Evolutionary conservation across 1,284 basidiomycete genomes (phyloP), one percentile per base, ranked within the genome.

Genomic region (Ceratobasidium sp.): DNA sequence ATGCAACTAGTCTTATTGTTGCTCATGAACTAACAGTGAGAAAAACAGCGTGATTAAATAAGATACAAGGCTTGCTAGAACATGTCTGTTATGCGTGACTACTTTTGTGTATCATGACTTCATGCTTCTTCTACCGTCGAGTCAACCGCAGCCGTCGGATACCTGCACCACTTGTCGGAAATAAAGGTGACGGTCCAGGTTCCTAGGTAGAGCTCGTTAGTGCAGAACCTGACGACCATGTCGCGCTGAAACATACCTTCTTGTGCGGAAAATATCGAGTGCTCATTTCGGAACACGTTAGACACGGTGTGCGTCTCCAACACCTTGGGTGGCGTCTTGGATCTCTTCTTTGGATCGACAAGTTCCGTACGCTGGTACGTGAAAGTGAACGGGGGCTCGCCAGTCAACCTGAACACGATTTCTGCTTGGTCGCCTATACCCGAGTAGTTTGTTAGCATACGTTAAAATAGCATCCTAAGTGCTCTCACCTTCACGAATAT

Each of bases 371-470:
- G 85, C 77, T 94, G 93, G 77, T 94, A 95, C 0, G 93, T 94
- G 79, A 99, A 98, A 0, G 94, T 91, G 80, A 97, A 99, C 0
- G 96, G 96, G 40, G 96, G 91, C 74, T 92, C 91, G 67, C 96
- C 96, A 52, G 88, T 83, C 71, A 99, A 86, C 10, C 86, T 87
- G 79, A 99, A 97, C 52, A 92, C 82, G 72, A 97, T 96, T 77
- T 96, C 93, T 8, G 95, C 94, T 81, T 96, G 91, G 77, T 94
- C 92, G 71, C 92, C 91, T 90, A 74, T 29, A 70, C 71, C 60
- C 35, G 42, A 34, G 17, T 47, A 32, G 73, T 75, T 70, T 71
- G 12, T 71, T 29, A 50, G 15, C 15, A 25, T 22, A 38, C 43
- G 20, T 32, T 22, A 7, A 58, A 31, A 5, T n/a, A 25, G 15